Evolutionary conservation across 2,329 filamentous ascomycete species (phyloP).

Genomic region (Pseudogymnoascus destructans): DNA sequence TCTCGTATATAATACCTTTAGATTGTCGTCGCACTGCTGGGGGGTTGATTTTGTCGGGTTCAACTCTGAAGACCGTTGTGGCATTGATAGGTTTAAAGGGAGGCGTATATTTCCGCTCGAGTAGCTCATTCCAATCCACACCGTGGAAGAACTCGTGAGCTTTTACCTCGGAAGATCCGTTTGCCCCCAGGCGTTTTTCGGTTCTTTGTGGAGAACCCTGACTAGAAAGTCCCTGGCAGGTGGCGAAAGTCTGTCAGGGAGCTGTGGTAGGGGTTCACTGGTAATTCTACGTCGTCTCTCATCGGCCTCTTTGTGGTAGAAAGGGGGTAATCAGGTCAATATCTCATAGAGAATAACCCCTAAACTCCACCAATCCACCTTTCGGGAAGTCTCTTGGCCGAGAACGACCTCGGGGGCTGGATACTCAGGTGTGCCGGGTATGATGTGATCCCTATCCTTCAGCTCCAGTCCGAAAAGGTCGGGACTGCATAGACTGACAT

Average conservation of each 20-base stretch:
- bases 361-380: conserved; percentile 84
- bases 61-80: neutral
- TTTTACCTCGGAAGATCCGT: conserved; percentile 90
- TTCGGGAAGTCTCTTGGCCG: conserved; percentile 89
- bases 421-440: conserved; percentile 90
- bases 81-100: conserved; percentile 70
- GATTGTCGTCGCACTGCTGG: neutral
- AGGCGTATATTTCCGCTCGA: conserved; percentile 92
- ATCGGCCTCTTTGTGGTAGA: conserved; percentile 96
- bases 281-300: conserved; percentile 98
- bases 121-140: conserved; percentile 89
- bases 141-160: conserved; percentile 93
- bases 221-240: conserved; percentile 80
- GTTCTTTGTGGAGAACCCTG: conserved; percentile 78
- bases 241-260: conserved; percentile 73
- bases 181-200: conserved; percentile 71
- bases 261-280: conserved; percentile 84
- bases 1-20: neutral
- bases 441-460: conserved; percentile 93
- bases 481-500: conserved; percentile 94
- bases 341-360: conserved; percentile 92
- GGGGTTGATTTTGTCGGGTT: neutral
- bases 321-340: conserved; percentile 86
- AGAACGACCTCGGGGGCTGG: conserved; percentile 81
- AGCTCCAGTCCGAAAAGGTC: conserved; percentile 93